These are phyloP conservation scores for Phytophthora pluvialis DNA, from an alignment of 352 stramenopile genomes.

Conservation along the genomic window DNA sequence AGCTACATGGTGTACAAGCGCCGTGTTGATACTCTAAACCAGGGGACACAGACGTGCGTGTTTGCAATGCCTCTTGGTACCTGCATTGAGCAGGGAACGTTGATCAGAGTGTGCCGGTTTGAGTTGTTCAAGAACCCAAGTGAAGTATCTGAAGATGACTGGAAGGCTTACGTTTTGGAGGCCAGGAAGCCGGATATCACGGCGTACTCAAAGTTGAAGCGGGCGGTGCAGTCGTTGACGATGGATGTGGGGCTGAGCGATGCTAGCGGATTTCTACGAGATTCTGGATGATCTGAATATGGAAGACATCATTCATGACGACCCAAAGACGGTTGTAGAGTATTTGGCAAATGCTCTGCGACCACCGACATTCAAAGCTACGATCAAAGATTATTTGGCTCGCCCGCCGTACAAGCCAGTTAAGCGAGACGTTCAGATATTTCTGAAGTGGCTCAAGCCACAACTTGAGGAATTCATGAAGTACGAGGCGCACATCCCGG, in stretches of 20 bases:
- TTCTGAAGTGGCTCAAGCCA: neutral
- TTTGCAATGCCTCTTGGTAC: constrained; percentile 21
- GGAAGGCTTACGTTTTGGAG: constrained; percentile 16
- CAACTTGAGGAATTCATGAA: constrained; percentile 11
- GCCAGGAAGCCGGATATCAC: constrained; percentile 16
- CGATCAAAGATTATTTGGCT: neutral
- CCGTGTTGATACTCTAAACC: constrained; percentile 10
- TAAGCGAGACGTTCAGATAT: neutral
- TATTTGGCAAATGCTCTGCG: neutral
- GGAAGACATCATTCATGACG: neutral
- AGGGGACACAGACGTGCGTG: constrained; percentile 8
- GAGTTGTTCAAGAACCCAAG: constrained; percentile 14
- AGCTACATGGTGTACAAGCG: constrained; percentile 19
- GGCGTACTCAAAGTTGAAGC: constrained; percentile 14
- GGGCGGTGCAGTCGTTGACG: constrained; percentile 6
- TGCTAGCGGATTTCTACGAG: constrained; percentile 7
- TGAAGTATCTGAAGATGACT: constrained; percentile 6
- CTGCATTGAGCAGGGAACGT: constrained; percentile 16
- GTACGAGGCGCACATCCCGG: constrained; percentile 6
- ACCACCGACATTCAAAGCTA: neutral
- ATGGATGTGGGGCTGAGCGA: constrained; percentile 7
- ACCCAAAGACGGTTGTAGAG: neutral
- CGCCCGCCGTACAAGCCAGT: neutral
- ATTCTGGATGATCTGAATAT: constrained; percentile 19
- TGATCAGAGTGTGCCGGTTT: constrained; percentile 17